Conservation (phyloP, 768 basidiomycete genomes). For the Ephemerocybe angulata region DNA sequence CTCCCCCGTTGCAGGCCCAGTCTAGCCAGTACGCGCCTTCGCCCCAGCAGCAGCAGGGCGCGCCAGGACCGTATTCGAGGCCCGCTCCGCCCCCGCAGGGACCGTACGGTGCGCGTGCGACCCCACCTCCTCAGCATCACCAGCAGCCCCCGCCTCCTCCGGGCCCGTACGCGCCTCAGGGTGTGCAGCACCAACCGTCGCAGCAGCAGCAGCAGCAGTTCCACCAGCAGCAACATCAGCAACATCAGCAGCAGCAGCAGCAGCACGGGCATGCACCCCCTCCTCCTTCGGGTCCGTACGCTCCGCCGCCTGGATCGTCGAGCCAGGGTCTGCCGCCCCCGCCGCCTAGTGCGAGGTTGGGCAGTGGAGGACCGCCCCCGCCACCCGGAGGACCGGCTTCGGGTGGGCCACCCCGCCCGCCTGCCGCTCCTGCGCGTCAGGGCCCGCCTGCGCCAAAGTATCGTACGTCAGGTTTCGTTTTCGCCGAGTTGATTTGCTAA, state of each 20-base stretch:
- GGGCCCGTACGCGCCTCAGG: constrained; percentile 19
- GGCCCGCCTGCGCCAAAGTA: constrained; percentile 38
- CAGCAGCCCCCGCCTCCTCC: constrained; percentile 42
- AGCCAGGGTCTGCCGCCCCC: constrained; percentile 7
- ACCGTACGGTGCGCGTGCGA: constrained; percentile 24
- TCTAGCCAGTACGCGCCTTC: not conserved
- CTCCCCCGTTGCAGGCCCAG: constrained; percentile 26
- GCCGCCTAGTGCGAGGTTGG: constrained; percentile 18
- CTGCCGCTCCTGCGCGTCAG: constrained; percentile 14
- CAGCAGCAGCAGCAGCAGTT: constrained; percentile 27
- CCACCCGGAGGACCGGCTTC: constrained; percentile 30
- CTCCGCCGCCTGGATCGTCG: constrained; percentile 30
- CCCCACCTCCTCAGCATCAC: constrained; percentile 25
- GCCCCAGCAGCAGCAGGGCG: not conserved
- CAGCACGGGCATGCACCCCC: constrained; percentile 15
- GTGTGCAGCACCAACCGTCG: constrained; percentile 16
- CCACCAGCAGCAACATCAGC: constrained; percentile 17
- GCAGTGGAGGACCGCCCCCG: not conserved
- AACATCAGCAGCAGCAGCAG: constrained; percentile 11
- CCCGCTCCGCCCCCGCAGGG: constrained; percentile 36
- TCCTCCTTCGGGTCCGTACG: constrained; percentile 37
- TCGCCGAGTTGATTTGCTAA: constrained; percentile 4
- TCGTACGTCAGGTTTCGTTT: constrained; percentile 31
- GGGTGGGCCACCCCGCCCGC: constrained; percentile 18
- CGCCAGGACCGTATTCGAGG: constrained; percentile 36